Conservation (phyloP, 495 filamentous ascomycete species). For the Annulohypoxylon moriforme region DNA sequence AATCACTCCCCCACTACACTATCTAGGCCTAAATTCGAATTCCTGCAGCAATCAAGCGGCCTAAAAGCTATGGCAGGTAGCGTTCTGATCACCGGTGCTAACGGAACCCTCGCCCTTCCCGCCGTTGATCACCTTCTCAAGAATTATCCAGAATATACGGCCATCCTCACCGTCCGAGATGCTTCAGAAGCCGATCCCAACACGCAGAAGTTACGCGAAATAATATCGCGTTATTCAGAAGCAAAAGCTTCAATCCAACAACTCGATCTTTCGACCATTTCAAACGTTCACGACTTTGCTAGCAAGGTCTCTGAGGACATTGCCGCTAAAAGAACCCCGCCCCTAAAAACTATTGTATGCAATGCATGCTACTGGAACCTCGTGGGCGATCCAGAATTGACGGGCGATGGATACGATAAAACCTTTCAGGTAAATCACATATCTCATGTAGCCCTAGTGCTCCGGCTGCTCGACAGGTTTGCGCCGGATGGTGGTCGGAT, state of each 20-base stretch:
- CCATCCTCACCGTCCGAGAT: conserved; percentile 59
- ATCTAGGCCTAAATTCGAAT: not conserved
- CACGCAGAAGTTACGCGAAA: conserved; percentile 52
- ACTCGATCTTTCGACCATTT: conserved; percentile 56
- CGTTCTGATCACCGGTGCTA: conserved; percentile 62
- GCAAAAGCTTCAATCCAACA: conserved; percentile 48
- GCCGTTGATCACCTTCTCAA: conserved; percentile 55
- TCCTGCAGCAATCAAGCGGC: not conserved
- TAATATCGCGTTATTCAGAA: conserved; percentile 46
- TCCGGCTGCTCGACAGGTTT: conserved; percentile 56
- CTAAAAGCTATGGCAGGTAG: conserved; percentile 46
- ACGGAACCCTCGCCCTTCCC: conserved; percentile 59
- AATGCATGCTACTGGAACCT: conserved; percentile 62
- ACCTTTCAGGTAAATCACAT: conserved; percentile 59
- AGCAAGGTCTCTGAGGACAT: conserved; percentile 42
- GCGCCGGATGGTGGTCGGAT: conserved; percentile 49
- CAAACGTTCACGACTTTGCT: conserved; percentile 52
- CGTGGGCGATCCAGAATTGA: conserved; percentile 48
- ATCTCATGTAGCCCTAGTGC: conserved; percentile 55
- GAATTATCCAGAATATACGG: conserved; percentile 51
- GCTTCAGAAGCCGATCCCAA: conserved; percentile 53
- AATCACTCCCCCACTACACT: not conserved
- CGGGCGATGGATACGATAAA: conserved; percentile 57
- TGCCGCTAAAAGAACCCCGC: conserved; percentile 45
- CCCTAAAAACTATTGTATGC: conserved; percentile 54